phyloP scores from a whole-genome alignment of 2,329 filamentous ascomycete genomes.

The Aspergillus ustus region DNA sequence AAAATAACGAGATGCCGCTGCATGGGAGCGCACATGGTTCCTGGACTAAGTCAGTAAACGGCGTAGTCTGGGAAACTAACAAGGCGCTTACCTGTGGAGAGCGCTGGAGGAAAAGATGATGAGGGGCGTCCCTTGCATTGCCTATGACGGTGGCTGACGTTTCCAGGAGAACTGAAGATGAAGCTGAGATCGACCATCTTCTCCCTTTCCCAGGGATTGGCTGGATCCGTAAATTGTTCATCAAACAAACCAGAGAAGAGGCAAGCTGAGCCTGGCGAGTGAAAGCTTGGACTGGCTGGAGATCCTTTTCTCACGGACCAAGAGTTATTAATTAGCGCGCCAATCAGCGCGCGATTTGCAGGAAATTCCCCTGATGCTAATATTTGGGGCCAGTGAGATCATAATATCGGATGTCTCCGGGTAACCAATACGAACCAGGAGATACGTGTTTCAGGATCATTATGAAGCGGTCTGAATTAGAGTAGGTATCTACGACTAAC shows the following conservation, averaged over 20 bases:
- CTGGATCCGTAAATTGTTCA: not conserved
- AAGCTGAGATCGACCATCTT: not conserved
- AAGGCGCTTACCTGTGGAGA: constrained; percentile 12
- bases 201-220: constrained; percentile 5
- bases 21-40: constrained; percentile 13
- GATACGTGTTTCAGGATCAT: constrained; percentile 9
- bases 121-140: not conserved
- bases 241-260: constrained; percentile 3
- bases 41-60: constrained; percentile 2
- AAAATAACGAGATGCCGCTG: constrained; percentile 11
- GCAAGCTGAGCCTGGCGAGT: not conserved
- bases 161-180: constrained; percentile 2
- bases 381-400: constrained; percentile 10
- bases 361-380: constrained; percentile 5
- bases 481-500: not conserved
- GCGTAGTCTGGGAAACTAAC: constrained; percentile 12
- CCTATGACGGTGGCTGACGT: not conserved
- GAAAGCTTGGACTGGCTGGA: constrained; percentile 10
- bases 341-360: constrained; percentile 1
- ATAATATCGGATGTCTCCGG: constrained; percentile 1
- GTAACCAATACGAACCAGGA: not conserved
- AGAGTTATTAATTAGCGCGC: not conserved
- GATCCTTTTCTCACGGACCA: constrained; percentile 8
- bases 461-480: not conserved
- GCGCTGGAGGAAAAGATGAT: not conserved